These are phyloP conservation scores for Oryza glaberrima DNA, from an alignment of 176 grass and related monocot genomes.

Conservation along the genomic window DNA sequence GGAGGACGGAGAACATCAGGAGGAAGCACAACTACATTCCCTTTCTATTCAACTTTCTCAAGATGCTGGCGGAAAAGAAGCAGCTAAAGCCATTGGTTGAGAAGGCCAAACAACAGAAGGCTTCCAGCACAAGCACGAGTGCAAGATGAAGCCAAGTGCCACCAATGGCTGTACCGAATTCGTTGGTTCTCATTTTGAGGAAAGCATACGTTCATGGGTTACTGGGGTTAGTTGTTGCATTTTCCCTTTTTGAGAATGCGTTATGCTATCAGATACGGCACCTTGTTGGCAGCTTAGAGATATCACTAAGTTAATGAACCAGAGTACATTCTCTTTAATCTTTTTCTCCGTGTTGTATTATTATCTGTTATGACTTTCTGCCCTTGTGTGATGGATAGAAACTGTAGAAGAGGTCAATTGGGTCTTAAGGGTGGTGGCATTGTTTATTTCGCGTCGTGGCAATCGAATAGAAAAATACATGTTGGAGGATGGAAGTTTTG, in stretches of 20 bases:
- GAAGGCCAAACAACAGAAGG: slow-evolving; percentile 71
- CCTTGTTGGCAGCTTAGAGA: slow-evolving; percentile 37
- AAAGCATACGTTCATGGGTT: not conserved
- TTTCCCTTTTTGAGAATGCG: not conserved
- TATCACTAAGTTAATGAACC: slow-evolving; percentile 35
- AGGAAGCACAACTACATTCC: slow-evolving; percentile 99
- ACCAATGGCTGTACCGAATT: slow-evolving; percentile 21
- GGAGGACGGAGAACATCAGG: slow-evolving; percentile 87
- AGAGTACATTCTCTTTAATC: not conserved
- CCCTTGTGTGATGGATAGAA: not conserved
- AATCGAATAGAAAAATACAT: not conserved
- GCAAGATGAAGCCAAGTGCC: slow-evolving; percentile 11
- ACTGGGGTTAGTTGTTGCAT: not conserved
- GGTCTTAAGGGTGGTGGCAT: not conserved
- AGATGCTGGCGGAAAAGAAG: slow-evolving; percentile 90
- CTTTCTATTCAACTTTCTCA: slow-evolving; percentile 91
- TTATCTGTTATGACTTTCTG: not conserved
- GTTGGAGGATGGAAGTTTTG: not conserved
- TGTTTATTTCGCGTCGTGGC: slow-evolving; percentile 22
- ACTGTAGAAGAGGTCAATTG: slow-evolving; percentile 30
- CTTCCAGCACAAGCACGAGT: slow-evolving; percentile 38
- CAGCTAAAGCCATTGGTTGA: slow-evolving; percentile 82
- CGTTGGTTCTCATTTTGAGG: not conserved
- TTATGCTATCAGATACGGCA: slow-evolving; percentile 30
- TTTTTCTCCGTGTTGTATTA: slow-evolving; percentile 13